Conservation (phyloP, 177 flowering plant genomes). For the Tripterygium wilfordii region DNA sequence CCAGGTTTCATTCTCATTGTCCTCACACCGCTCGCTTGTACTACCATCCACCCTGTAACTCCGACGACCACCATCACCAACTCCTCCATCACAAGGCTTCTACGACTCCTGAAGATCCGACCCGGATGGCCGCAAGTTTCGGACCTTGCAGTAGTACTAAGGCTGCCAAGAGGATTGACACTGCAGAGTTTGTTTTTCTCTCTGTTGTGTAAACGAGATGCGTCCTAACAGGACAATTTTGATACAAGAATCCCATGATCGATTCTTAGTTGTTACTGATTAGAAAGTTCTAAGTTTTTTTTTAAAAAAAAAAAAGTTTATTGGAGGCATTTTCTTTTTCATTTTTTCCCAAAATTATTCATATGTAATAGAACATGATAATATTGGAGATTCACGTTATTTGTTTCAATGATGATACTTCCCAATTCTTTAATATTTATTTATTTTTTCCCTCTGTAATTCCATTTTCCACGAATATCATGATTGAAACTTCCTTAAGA, state of each 20-base stretch:
- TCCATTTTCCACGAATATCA: too few relatives aligned
- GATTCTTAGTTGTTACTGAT: background rate
- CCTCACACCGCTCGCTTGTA: conserved; percentile 75
- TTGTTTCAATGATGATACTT: too few relatives aligned
- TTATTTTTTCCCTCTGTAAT: too few relatives aligned
- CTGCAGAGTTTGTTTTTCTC: conserved; percentile 11
- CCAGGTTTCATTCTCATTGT: conserved; percentile 70
- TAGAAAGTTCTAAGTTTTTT: background rate
- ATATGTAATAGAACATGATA: too few relatives aligned
- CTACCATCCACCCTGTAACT: conserved; percentile 57
- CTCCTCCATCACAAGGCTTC: conserved; percentile 3
- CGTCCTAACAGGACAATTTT: too few relatives aligned
- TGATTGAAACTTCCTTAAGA: too few relatives aligned
- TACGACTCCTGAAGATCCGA: background rate
- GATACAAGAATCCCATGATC: too few relatives aligned
- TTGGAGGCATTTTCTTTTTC: background rate
- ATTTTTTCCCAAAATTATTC: background rate
- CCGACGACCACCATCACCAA: conserved; percentile 11
- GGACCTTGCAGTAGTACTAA: background rate
- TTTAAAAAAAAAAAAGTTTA: too few relatives aligned
- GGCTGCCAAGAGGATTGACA: conserved; percentile 8
- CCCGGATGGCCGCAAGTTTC: background rate
- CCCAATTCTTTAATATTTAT: too few relatives aligned
- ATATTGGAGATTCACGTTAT: too few relatives aligned
- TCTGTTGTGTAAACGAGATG: conserved; percentile 7